phyloP scores from a whole-genome alignment of 768 basidiomycete genomes.

The Hypholoma fasciculare region DNA sequence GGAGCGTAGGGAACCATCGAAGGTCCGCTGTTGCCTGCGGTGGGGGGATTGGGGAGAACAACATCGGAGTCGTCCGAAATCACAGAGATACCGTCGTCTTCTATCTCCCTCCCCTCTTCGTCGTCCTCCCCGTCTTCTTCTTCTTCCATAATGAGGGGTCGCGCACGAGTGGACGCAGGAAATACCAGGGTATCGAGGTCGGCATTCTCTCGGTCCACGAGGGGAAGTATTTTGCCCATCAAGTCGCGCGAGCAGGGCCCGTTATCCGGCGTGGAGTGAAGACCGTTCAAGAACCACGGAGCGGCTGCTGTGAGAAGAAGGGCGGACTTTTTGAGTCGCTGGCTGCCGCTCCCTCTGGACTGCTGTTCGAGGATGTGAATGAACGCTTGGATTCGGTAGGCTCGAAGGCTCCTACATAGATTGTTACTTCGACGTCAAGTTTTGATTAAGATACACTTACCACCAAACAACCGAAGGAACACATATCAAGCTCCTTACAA shows the following conservation, averaged over 20 bases:
- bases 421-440: background rate
- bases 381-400: constrained; percentile 18
- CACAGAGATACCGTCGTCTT: background rate
- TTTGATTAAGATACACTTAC: background rate
- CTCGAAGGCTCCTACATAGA: constrained; percentile 18
- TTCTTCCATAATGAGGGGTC: background rate
- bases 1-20: background rate
- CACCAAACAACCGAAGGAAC: background rate
- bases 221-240: constrained; percentile 20
- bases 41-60: background rate
- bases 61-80: background rate
- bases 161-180: background rate
- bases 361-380: constrained; percentile 16
- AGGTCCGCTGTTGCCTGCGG: background rate
- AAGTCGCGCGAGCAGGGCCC: constrained; percentile 18
- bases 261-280: constrained; percentile 26
- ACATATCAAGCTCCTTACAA: constrained; percentile 4
- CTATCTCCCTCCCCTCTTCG: background rate
- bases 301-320: constrained; percentile 22
- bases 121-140: background rate
- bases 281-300: constrained; percentile 23
- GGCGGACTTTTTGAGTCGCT: constrained; percentile 4
- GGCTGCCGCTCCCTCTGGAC: background rate
- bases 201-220: constrained; percentile 6
- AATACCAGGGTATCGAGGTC: constrained; percentile 16